These are phyloP conservation scores for Rhizoctonia solani DNA, from an alignment of 1,284 basidiomycete genomes.

Conservation along the genomic window DNA sequence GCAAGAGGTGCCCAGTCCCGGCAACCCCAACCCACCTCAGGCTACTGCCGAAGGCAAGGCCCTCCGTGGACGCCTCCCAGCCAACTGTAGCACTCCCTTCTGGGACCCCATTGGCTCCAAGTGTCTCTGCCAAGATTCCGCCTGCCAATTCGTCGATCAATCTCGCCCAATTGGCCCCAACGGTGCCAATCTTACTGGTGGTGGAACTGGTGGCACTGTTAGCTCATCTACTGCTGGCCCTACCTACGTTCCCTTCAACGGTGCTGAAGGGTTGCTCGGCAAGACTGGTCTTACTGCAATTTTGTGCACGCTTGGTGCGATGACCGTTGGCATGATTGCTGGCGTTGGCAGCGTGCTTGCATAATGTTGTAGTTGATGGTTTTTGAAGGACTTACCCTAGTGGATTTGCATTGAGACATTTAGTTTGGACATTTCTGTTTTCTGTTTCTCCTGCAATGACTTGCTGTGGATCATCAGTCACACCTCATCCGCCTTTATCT, in stretches of 20 bases:
- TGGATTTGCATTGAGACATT: background rate
- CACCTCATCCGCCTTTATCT: background rate
- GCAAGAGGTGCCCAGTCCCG: constrained; percentile 54
- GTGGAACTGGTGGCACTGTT: constrained; percentile 38
- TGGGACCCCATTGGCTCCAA: constrained; percentile 72
- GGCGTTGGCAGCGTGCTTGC: constrained; percentile 19
- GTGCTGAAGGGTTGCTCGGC: constrained; percentile 23
- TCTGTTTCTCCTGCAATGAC: background rate
- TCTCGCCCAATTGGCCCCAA: constrained; percentile 74
- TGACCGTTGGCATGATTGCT: background rate
- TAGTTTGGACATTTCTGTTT: background rate
- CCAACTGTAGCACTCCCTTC: constrained; percentile 77
- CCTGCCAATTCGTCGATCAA: constrained; percentile 65
- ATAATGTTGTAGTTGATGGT: background rate
- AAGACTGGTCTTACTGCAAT: background rate
- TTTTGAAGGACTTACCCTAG: background rate
- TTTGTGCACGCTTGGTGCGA: constrained; percentile 14
- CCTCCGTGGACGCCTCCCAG: constrained; percentile 56
- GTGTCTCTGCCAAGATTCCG: constrained; percentile 62
- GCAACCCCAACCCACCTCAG: constrained; percentile 69
- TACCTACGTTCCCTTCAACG: constrained; percentile 40
- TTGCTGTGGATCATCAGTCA: background rate
- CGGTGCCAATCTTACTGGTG: constrained; percentile 63
- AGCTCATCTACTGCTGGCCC: constrained; percentile 22
- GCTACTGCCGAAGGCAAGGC: constrained; percentile 51